phyloP scores from a whole-genome alignment of 2,329 filamentous ascomycete genomes.

The Orbilia oligospora region DNA sequence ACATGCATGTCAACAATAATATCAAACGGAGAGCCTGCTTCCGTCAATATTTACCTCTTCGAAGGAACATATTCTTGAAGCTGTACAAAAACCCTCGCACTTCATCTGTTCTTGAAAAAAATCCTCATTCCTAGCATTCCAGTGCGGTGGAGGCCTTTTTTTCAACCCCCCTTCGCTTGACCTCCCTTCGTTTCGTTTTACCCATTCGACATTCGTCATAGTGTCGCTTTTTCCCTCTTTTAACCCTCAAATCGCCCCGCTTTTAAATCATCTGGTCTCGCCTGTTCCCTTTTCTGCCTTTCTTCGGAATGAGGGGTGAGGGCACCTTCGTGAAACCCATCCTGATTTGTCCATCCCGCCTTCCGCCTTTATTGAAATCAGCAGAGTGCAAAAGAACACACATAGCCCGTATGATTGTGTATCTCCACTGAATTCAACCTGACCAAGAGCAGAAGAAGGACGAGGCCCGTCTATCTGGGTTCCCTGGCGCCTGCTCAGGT shows the following conservation, averaged over 20 bases:
- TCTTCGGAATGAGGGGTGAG: conserved; percentile 45
- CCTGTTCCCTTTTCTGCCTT: conserved; percentile 24
- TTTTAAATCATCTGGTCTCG: conserved; percentile 56
- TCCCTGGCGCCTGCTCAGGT: conserved; percentile 54
- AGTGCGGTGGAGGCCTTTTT: background rate
- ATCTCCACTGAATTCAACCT: conserved; percentile 38
- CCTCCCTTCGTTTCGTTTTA: conserved; percentile 22
- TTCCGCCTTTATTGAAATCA: conserved; percentile 51
- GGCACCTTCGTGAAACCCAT: conserved; percentile 51
- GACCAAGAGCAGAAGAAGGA: background rate
- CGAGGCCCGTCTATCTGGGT: conserved; percentile 38
- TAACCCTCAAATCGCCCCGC: conserved; percentile 42
- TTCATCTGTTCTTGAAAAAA: conserved; percentile 17
- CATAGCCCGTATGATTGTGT: conserved; percentile 16
- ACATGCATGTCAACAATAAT: conserved; percentile 28
- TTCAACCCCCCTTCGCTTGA: conserved; percentile 20
- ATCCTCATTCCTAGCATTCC: conserved; percentile 36
- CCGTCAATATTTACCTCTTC: conserved; percentile 41
- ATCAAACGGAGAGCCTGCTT: conserved; percentile 30
- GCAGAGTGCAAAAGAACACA: conserved; percentile 2
- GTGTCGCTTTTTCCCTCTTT: conserved; percentile 31
- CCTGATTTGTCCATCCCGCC: conserved; percentile 50
- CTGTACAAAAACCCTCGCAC: conserved; percentile 16
- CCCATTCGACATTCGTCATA: conserved; percentile 49
- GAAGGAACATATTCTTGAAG: conserved; percentile 1